Percentiles rank a stretch among this genome's conserved stretches.
phyloP scores from a whole-genome alignment of 176 grass and related monocot genomes.

The Puya raimondii region DNA sequence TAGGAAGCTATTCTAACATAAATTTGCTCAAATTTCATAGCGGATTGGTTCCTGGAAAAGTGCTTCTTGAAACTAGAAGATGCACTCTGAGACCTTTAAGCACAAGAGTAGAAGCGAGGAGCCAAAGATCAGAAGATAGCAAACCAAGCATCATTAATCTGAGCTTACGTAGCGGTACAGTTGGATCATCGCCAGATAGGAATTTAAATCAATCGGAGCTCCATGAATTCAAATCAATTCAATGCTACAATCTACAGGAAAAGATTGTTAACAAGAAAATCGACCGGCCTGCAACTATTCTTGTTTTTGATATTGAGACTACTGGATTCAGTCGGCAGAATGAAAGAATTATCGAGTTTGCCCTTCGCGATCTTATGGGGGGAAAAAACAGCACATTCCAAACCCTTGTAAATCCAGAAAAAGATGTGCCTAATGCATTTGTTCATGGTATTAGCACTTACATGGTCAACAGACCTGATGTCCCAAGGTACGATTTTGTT shows the following conservation, averaged over 20 bases:
- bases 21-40: slow-evolving; percentile 32
- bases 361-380: slow-evolving; percentile 67
- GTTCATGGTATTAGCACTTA: slow-evolving; percentile 53
- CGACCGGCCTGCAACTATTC: slow-evolving; percentile 54
- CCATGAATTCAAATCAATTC: slow-evolving; percentile 52
- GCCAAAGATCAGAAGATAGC: slow-evolving; percentile 25
- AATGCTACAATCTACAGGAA: slow-evolving; percentile 41
- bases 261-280: slow-evolving; percentile 37
- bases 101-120: slow-evolving; percentile 29
- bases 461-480: slow-evolving; percentile 48
- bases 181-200: slow-evolving; percentile 38
- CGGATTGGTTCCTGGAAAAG: slow-evolving; percentile 26
- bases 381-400: slow-evolving; percentile 69
- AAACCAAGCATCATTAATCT: slow-evolving; percentile 29
- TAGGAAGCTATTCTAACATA: slow-evolving; percentile 30
- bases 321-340: slow-evolving; percentile 46
- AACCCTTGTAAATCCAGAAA: slow-evolving; percentile 72
- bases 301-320: slow-evolving; percentile 91
- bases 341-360: slow-evolving; percentile 78
- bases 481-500: slow-evolving; percentile 51
- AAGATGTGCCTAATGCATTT: slow-evolving; percentile 28
- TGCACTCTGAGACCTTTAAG: slow-evolving; percentile 27
- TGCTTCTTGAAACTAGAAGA: slow-evolving; percentile 19
- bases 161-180: slow-evolving; percentile 29
- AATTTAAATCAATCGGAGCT: slow-evolving; percentile 31